Percentiles rank a stretch among this genome's conserved stretches.
These are phyloP conservation scores for Saccharata proteae DNA, from an alignment of 2,329 filamentous ascomycete genomes.

Conservation along the genomic window DNA sequence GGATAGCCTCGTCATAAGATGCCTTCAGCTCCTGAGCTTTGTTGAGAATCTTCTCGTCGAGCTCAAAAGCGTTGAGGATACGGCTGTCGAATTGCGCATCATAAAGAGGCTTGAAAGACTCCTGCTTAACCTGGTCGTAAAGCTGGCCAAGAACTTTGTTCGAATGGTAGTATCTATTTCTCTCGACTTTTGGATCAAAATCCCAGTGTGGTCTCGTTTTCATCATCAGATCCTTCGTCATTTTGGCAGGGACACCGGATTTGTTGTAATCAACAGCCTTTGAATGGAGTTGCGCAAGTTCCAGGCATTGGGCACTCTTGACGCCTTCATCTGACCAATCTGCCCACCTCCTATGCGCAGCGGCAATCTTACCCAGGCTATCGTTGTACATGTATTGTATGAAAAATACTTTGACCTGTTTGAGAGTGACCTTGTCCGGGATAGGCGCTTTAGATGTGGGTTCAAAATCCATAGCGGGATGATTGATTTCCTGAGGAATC, in stretches of 20 bases:
- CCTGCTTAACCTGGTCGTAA: conserved; percentile 61
- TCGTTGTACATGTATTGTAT: conserved; percentile 90
- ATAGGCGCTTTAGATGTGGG: conserved; percentile 45
- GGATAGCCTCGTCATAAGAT: conserved; percentile 65
- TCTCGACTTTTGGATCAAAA: conserved; percentile 66
- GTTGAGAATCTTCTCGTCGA: conserved; percentile 43
- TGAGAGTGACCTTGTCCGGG: conserved; percentile 51
- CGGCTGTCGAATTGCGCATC: conserved; percentile 62
- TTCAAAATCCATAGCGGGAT: conserved; percentile 65
- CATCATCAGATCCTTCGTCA: conserved; percentile 50
- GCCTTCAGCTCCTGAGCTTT: conserved; percentile 56
- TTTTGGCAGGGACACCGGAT: conserved; percentile 64
- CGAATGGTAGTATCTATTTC: conserved; percentile 50
- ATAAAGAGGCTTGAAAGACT: conserved; percentile 63
- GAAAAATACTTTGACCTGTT: conserved; percentile 75
- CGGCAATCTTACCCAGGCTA: conserved; percentile 64
- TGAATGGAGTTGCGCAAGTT: conserved; percentile 72
- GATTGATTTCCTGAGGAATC: conserved; percentile 52
- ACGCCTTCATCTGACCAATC: conserved; percentile 54
- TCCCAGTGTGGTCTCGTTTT: conserved; percentile 63
- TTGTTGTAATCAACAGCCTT: conserved; percentile 91
- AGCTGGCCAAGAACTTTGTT: conserved; percentile 63
- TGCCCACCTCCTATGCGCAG: conserved; percentile 66
- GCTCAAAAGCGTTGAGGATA: conserved; percentile 52
- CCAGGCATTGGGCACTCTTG: conserved; percentile 52